Base-by-base conservation (phyloP, 495 filamentous ascomycete species). In the Penicillium canariense region DNA sequence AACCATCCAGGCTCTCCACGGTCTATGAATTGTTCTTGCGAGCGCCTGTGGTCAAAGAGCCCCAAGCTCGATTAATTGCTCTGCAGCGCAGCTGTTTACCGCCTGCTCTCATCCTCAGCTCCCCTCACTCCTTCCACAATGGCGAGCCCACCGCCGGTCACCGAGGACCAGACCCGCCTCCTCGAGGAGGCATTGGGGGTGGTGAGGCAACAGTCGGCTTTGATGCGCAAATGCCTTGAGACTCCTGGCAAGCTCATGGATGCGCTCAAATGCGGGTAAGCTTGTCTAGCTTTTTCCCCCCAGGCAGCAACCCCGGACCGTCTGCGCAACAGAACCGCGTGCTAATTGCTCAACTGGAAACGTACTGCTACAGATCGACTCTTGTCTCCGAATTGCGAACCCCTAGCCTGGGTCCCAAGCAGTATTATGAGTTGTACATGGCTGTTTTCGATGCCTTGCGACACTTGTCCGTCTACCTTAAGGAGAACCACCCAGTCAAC, bases 401-500 rank as follows among this genome's bases (percentile, higher is more conserved):
- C 12, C 93, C 91, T 69, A 96, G 88, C 60, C 80, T 98, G 20
- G 90, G 94, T 5, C 94, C 94, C 3, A 98, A 98, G 68, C 94
- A 97, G 71, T 98, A 98, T 78, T 98, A 98, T 71, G 94, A 98
- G 72, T 83, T 98, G 54, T 98, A 98, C 77, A 98, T 98, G 94
- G 83, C 93, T 55, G 89, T 97, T 48, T 98, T 98, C 74, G 94
- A 98, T 78, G 95, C 94, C 59, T 72, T 98, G 68, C 91, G 94
- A 68, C 94, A 97, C 73, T 88, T 98, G 47, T 93, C 92, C 35
- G 87, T 95, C 51, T 96, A 97, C 74, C 84, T 98, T 30, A 91
- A 90, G 66, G 94, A 98, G 68, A 96, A 89, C 61, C 94, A 98
- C 70, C 95, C 95, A 9, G 88, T 94, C 57, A 97, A 97, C 70